Conservation (phyloP, 768 basidiomycete genomes). For the Strobilomyces dryophilus region DNA sequence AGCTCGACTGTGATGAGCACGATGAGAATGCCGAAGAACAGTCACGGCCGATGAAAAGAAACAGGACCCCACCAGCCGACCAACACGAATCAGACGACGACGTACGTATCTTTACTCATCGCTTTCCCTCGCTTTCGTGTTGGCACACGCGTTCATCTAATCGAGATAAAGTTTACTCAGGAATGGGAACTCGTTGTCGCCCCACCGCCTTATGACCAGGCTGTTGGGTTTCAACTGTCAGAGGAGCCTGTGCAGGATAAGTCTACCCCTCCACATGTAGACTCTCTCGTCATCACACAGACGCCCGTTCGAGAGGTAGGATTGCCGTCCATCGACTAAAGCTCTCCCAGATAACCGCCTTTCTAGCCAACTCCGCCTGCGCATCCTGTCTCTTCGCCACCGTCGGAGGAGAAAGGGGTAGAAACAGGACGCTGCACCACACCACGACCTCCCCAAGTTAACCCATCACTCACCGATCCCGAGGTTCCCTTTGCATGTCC, state of each 20-base stretch:
- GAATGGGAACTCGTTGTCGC: conserved; percentile 32
- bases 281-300: background rate
- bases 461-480: conserved; percentile 5
- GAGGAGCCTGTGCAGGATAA: conserved; percentile 12
- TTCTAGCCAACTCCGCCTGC: conserved; percentile 11
- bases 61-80: conserved; percentile 40
- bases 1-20: conserved; percentile 25
- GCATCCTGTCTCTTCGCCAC: background rate
- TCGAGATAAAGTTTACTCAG: conserved; percentile 20
- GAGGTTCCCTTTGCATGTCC: conserved; percentile 8
- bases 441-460: conserved; percentile 4
- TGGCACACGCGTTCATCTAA: conserved; percentile 10
- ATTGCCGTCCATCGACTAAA: background rate
- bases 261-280: background rate
- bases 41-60: conserved; percentile 31
- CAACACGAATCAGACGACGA: conserved; percentile 25
- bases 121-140: background rate
- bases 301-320: conserved; percentile 16
- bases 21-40: conserved; percentile 30
- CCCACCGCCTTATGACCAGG: conserved; percentile 28
- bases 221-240: conserved; percentile 5
- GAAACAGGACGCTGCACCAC: conserved; percentile 9
- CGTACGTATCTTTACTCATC: conserved; percentile 16
- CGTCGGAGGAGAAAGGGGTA: conserved; percentile 9
- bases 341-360: conserved; percentile 7